phyloP scores from a whole-genome alignment of 2,329 filamentous ascomycete species.

The Alternaria arborescens region DNA sequence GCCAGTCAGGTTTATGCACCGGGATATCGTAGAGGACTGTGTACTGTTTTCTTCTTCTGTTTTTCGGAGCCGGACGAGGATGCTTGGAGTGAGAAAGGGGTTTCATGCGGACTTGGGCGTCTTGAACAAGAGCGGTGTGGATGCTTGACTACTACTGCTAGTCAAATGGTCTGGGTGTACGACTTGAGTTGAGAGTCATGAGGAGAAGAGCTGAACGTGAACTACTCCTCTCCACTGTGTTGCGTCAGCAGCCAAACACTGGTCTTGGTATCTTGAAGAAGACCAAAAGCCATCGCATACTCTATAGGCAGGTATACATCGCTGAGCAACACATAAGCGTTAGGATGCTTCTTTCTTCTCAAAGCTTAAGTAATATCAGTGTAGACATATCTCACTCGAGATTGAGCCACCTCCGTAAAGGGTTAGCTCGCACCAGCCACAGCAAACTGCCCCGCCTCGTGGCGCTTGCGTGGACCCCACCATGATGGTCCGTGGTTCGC shows the following conservation, averaged over 20 bases:
- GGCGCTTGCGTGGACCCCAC: conserved; percentile 13
- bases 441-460: conserved; percentile 14
- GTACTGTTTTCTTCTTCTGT: conserved; percentile 3
- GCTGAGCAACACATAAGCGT: background rate
- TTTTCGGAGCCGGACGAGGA: background rate
- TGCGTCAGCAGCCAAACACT: background rate
- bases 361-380: background rate
- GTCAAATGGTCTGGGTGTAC: background rate
- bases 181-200: background rate
- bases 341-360: too few species aligned
- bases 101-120: background rate
- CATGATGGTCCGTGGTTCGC: conserved; percentile 13
- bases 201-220: background rate
- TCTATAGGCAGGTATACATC: background rate
- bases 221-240: background rate
- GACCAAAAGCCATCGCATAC: background rate
- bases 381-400: background rate
- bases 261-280: background rate
- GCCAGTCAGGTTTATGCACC: background rate
- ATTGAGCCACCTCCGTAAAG: background rate
- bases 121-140: background rate
- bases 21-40: background rate
- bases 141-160: background rate
- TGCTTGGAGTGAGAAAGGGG: background rate
- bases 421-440: conserved; percentile 13